phyloP scores from a whole-genome alignment of 345 rosid genomes.

The Crucihimalaya himalaica region DNA sequence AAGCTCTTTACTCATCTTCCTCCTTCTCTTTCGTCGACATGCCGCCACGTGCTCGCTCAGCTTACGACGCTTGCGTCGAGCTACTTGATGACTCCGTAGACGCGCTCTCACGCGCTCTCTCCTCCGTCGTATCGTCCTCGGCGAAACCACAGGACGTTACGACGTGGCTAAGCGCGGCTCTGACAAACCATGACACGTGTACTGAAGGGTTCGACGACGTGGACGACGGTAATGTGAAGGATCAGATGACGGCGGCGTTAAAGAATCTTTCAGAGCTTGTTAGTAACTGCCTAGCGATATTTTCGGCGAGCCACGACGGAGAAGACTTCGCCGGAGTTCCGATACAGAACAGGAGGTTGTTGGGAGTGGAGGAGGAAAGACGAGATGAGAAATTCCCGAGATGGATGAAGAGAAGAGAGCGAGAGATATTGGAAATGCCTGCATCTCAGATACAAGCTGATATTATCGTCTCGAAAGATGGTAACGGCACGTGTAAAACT shows the following conservation, averaged over 20 bases:
- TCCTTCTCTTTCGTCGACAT: constrained; percentile 56
- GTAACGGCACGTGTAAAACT: constrained; percentile 83
- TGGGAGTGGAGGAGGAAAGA: background rate
- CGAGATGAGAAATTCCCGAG: constrained; percentile 50
- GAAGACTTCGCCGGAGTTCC: constrained; percentile 82
- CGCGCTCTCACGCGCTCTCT: constrained; percentile 71
- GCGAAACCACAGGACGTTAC: constrained; percentile 56
- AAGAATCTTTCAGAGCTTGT: constrained; percentile 86
- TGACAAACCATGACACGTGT: constrained; percentile 96
- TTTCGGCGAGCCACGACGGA: constrained; percentile 44
- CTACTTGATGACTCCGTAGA: constrained; percentile 82
- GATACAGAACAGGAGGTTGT: constrained; percentile 68
- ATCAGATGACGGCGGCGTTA: constrained; percentile 55
- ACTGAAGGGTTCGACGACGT: constrained; percentile 71
- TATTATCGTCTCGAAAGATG: constrained; percentile 76
- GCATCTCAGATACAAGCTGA: constrained; percentile 71
- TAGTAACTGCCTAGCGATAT: constrained; percentile 87
- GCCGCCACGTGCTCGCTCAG: constrained; percentile 66
- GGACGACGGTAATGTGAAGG: constrained; percentile 64
- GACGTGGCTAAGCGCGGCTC: constrained; percentile 95
- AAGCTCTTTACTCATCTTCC: constrained; percentile 67
- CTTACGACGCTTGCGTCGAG: constrained; percentile 88
- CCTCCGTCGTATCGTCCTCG: constrained; percentile 44
- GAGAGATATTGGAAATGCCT: constrained; percentile 58
- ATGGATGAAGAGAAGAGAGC: constrained; percentile 69